phyloP scores from a whole-genome alignment of 208 protist species.

The Trypanosoma platydactyli region DNA sequence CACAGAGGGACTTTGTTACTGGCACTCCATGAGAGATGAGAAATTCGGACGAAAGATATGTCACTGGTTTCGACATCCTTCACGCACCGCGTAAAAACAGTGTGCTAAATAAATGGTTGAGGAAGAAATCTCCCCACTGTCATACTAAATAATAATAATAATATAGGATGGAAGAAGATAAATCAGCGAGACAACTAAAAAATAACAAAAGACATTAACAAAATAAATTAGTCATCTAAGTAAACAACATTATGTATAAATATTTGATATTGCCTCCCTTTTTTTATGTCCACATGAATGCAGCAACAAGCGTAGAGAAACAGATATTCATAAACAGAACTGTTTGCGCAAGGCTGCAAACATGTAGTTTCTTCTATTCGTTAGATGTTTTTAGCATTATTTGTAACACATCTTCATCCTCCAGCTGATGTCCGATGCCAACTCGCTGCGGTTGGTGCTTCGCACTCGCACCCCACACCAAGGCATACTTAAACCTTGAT shows the following conservation, averaged over 20 bases:
- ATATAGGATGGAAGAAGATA: no score
- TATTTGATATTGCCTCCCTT: neutral
- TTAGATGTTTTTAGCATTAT: conserved; percentile 91
- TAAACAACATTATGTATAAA: conserved; percentile 19
- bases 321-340: neutral
- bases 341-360: neutral
- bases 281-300: neutral
- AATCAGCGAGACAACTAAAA: neutral
- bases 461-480: conserved; percentile 95
- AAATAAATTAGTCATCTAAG: conserved; percentile 14
- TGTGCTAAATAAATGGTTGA: conserved; percentile 5
- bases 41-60: conserved; percentile 48
- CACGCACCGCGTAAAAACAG: neutral
- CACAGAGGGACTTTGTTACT: conserved; percentile 43
- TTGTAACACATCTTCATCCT: conserved; percentile 93
- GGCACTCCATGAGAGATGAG: conserved; percentile 46
- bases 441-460: conserved; percentile 96
- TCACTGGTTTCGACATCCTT: conserved; percentile 18
- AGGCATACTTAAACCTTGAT: conserved; percentile 91
- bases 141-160: conserved; percentile 5
- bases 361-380: conserved; percentile 42
- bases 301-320: neutral
- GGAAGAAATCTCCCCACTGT: conserved; percentile 5
- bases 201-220: no score
- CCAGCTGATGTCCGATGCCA: conserved; percentile 86